Evolutionary conservation across 768 basidiomycete genomes (phyloP).

Genomic region (Tylopilus sp.): DNA sequence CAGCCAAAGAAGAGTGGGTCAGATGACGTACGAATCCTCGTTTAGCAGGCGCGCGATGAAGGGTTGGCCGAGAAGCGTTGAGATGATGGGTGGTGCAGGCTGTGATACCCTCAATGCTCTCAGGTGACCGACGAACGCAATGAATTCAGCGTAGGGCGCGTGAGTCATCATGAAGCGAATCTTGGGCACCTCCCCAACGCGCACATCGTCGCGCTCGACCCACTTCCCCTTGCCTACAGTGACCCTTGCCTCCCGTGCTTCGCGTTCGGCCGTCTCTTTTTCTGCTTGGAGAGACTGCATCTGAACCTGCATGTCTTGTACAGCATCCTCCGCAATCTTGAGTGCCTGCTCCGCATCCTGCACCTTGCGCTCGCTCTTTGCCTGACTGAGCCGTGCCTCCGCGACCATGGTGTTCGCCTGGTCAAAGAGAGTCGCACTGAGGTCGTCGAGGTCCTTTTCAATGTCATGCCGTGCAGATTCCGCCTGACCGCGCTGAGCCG

Average conservation of each 20-base stretch:
- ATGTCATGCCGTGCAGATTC: conserved; percentile 79
- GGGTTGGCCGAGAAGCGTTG: conserved; percentile 71
- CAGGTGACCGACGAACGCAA: conserved; percentile 73
- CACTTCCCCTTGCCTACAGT: conserved; percentile 70
- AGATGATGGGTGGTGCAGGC: conserved; percentile 60
- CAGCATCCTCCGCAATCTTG: conserved; percentile 82
- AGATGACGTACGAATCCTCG: conserved; percentile 80
- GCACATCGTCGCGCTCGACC: conserved; percentile 40
- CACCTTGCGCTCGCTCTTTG: conserved; percentile 70
- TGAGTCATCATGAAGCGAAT: conserved; percentile 63
- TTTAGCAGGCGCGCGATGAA: conserved; percentile 70
- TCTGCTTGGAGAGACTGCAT: conserved; percentile 73
- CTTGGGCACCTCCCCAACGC: conserved; percentile 27
- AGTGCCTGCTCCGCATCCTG: conserved; percentile 74
- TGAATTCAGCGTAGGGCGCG: conserved; percentile 76
- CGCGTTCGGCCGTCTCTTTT: conserved; percentile 58
- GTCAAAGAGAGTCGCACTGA: conserved; percentile 84
- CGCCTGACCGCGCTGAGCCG: conserved; percentile 84
- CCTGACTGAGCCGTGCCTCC: conserved; percentile 69
- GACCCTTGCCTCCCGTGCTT: conserved; percentile 45
- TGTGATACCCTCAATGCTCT: conserved; percentile 63
- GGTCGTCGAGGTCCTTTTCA: conserved; percentile 92
- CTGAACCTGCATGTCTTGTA: conserved; percentile 78
- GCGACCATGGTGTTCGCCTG: conserved; percentile 99
- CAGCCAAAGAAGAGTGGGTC: background rate